These are phyloP conservation scores for Metschnikowia aberdeeniae DNA, from an alignment of 805 yeast genomes.

Conservation along the genomic window DNA sequence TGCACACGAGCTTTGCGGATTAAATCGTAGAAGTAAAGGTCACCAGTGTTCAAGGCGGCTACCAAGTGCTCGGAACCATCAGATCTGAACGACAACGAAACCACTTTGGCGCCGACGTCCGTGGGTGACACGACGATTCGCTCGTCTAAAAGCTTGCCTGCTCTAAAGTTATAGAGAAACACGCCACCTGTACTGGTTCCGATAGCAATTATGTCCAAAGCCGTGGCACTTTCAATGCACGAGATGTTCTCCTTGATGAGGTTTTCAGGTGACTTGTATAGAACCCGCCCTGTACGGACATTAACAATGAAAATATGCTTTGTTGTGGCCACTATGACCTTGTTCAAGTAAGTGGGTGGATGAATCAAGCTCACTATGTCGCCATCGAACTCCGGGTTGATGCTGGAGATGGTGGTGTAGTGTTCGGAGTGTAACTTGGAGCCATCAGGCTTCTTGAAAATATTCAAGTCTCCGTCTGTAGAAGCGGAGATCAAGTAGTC, in stretches of 20 bases:
- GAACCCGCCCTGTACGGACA: conserved; percentile 67
- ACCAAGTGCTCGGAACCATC: conserved; percentile 85
- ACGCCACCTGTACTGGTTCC: conserved; percentile 71
- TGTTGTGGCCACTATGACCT: conserved; percentile 78
- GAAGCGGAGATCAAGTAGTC: conserved; percentile 62
- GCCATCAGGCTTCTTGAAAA: conserved; percentile 49
- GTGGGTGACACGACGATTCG: conserved; percentile 47
- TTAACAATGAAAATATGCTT: conserved; percentile 61
- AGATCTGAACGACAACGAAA: conserved; percentile 79
- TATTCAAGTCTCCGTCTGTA: conserved; percentile 39
- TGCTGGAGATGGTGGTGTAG: conserved; percentile 57
- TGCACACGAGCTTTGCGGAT: conserved; percentile 71
- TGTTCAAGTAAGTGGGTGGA: conserved; percentile 89
- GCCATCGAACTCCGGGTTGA: conserved; percentile 60
- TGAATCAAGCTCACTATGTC: conserved; percentile 67
- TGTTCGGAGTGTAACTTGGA: conserved; percentile 54
- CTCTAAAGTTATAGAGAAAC: conserved; percentile 61
- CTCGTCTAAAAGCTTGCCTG: conserved; percentile 47
- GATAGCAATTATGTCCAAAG: conserved; percentile 73
- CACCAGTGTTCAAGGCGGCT: conserved; percentile 76
- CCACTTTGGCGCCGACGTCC: conserved; percentile 39
- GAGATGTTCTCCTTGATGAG: conserved; percentile 56
- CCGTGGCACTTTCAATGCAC: conserved; percentile 80
- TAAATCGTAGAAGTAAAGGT: conserved; percentile 79
- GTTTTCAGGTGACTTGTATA: conserved; percentile 49